Conservation (phyloP, 352 stramenopile species). For the Phytopythium oedochilum region DNA sequence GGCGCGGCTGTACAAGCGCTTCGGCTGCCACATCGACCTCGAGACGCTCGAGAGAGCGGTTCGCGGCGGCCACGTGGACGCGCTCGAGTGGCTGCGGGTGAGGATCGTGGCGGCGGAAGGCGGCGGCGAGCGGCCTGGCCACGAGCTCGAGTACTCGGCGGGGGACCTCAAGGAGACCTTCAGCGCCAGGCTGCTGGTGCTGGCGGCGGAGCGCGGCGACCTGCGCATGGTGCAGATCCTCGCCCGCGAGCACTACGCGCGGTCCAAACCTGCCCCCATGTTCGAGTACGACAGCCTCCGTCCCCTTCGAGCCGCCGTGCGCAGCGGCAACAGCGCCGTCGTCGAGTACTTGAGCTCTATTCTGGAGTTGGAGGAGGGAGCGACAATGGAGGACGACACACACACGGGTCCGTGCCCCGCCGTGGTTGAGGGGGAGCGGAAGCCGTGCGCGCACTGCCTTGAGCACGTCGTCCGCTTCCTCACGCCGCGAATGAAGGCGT, state of each 20-base stretch:
- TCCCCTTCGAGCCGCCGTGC: too few species aligned
- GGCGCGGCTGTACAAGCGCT: background rate
- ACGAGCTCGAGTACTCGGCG: background rate
- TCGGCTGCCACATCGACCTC: background rate
- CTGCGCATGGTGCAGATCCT: background rate
- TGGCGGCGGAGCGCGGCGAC: background rate
- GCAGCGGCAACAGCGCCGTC: too few species aligned
- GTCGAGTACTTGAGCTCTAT: too few species aligned
- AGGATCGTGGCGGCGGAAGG: background rate
- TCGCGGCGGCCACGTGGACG: background rate
- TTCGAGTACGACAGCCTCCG: too few species aligned
- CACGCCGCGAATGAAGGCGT: background rate
- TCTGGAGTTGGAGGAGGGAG: too few species aligned
- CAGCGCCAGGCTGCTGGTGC: background rate
- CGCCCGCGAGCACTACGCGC: background rate
- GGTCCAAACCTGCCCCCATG: too few species aligned
- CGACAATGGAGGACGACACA: too few species aligned
- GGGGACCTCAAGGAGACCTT: background rate
- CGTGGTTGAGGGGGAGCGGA: too few species aligned
- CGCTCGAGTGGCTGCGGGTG: background rate
- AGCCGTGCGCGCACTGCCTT: background rate
- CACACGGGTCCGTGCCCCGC: too few species aligned
- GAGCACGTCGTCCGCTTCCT: background rate
- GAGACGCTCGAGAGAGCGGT: background rate
- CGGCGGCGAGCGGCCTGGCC: too few species aligned